These are phyloP conservation scores for Debaryomycetaceae sp. DNA, from an alignment of 1,139 yeast genomes.

Conservation along the genomic window DNA sequence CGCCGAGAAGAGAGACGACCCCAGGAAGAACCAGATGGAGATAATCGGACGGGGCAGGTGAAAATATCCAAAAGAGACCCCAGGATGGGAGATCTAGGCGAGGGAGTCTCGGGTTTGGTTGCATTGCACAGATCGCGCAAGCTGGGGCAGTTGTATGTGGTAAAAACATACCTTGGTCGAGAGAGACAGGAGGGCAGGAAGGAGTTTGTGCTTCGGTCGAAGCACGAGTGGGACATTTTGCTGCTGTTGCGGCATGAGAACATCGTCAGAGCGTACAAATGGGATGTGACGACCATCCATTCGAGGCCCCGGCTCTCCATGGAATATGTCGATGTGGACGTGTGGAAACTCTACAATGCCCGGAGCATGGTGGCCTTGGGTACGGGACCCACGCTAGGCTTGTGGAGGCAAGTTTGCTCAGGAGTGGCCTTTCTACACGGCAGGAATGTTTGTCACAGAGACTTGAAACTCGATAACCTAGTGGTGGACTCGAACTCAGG, in stretches of 20 bases:
- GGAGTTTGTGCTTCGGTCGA: slow-evolving; percentile 34
- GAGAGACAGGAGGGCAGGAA: slow-evolving; percentile 33
- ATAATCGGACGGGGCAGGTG: background rate
- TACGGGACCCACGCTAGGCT: slow-evolving; percentile 21
- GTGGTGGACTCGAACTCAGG: slow-evolving; percentile 23
- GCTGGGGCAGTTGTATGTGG: slow-evolving; percentile 25
- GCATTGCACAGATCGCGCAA: slow-evolving; percentile 23
- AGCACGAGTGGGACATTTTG: slow-evolving; percentile 35
- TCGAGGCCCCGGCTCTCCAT: slow-evolving; percentile 20
- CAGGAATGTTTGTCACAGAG: slow-evolving; percentile 35
- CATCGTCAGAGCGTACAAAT: slow-evolving; percentile 27
- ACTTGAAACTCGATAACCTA: slow-evolving; percentile 39
- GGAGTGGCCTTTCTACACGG: slow-evolving; percentile 34
- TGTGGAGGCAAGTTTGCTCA: slow-evolving; percentile 30
- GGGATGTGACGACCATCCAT: slow-evolving; percentile 18
- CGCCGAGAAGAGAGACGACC: background rate
- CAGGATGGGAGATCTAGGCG: slow-evolving; percentile 17
- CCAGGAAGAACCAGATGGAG: background rate
- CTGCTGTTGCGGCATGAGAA: slow-evolving; percentile 28
- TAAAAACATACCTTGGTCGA: slow-evolving; percentile 35
- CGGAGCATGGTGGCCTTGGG: slow-evolving; percentile 7
- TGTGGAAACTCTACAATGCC: slow-evolving; percentile 10
- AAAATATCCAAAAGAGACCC: slow-evolving; percentile 5
- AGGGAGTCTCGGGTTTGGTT: slow-evolving; percentile 44
- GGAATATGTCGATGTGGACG: slow-evolving; percentile 31